Base-by-base conservation (phyloP, 495 filamentous ascomycete genomes). In the Cryomyces minteri region DNA sequence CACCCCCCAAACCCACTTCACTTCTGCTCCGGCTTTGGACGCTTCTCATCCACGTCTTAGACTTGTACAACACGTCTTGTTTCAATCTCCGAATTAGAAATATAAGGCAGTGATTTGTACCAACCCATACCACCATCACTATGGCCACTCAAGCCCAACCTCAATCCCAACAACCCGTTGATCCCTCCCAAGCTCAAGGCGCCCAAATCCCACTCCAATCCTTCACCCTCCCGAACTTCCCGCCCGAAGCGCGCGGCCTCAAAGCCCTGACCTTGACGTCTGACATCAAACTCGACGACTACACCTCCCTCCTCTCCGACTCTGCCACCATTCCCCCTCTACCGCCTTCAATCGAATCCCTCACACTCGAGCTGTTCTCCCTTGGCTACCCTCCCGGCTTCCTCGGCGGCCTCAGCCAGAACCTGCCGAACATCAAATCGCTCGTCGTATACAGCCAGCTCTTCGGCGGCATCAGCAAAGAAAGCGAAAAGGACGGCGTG, bases 361-460 rank as follows among this genome's bases (percentile, higher is more conserved):
- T 68, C 1, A 64, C 63, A 4, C 60, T 68, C 30, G 63, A 66
- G 45, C 58, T 68, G 32, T 68, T 68, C 58, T 53, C 54, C 12
- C 52, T 66, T 9, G 65, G 65, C 32, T 68, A 63, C 47, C 65
- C 63, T 4, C 43, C 61, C 4, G 54, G 54, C 28, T 68, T 64
- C 43, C 56, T 68, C 11, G 44, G 39, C 2, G 43, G 40, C 3
- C 54, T 68, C 6, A 54, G 53, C 0, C 38, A 43, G 5, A 28
- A 41, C 5, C 47, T 68, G 5, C 58, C 55, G 6, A 49, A 54
- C 9, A 42, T 66, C 36, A 62, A 59, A 41, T 49, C 43, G 31
- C 46, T 68, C 11, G 62, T 61, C 4, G n/a, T 66, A 0, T 66
- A 59, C 44, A 49, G 45, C 10, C 59, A 64, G 43, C 52, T 68